Conservation (phyloP, 768 basidiomycete species). For the Tricholoma flavovirens region DNA sequence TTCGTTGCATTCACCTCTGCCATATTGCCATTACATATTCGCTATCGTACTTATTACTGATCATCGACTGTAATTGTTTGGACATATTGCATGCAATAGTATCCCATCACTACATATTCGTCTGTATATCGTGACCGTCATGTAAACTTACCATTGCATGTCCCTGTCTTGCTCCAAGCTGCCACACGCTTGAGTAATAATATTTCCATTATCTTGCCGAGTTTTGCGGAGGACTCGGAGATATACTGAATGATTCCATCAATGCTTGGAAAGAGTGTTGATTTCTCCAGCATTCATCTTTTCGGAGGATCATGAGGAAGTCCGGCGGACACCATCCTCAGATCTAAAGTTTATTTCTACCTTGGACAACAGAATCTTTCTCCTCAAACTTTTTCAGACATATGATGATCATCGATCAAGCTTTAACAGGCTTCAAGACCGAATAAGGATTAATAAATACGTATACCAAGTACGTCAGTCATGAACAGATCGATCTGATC, state of each 20-base stretch:
- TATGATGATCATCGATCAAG: conserved; percentile 1
- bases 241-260: neutral
- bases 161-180: neutral
- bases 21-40: too few relatives aligned
- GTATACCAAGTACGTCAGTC: neutral
- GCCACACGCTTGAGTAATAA: neutral
- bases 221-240: neutral
- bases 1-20: conserved; percentile 9
- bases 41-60: neutral
- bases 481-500: neutral
- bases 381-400: neutral
- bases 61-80: neutral
- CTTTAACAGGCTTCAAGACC: too few relatives aligned
- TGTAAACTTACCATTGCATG: neutral
- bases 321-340: neutral
- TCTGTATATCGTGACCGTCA: neutral
- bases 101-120: conserved; percentile 2
- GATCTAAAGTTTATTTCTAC: neutral
- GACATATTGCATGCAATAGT: conserved; percentile 3
- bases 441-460: conserved; percentile 1
- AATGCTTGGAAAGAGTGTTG: neutral
- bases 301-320: neutral
- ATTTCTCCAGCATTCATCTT: neutral
- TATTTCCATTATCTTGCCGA: neutral
- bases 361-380: neutral